Base-by-base conservation (phyloP, 176 grass and related monocot species). In the Urochloa ruziziensis region DNA sequence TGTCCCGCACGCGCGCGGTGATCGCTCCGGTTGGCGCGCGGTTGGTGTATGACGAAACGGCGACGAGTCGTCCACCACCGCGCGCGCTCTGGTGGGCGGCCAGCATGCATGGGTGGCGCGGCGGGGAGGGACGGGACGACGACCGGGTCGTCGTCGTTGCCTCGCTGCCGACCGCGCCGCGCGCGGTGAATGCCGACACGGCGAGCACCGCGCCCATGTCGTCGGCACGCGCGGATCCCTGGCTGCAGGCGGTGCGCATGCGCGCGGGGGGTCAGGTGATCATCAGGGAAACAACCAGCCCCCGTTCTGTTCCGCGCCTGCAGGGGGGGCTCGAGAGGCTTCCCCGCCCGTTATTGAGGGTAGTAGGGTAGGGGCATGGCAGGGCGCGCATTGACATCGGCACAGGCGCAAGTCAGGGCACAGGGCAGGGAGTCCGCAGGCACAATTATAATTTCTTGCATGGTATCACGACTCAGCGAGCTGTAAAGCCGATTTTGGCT, bases 171-270 rank as follows among this genome's bases (percentile, higher is more conserved):
- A 30, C 9, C 39, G 66, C 18, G 11, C 78, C 15, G 47, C 17
- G 19, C 73, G 73, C 29, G 5, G 24, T 27, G n/a, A n/a, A n/a
- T 27, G 82, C 82, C 88, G 88, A 89, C 88, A 89, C 56, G 88
- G 30, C 43, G 33, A 18, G 63, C 83, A 7, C 88, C 21, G 62
- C 46, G 83, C 78, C 88, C 88, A 77, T 86, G 78, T 86, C 88
- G 72, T 71, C 54, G 78, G 78, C 83, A 77, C 72, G 83, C 74
- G n/a, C n/a, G n/a, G 62, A 23, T 61, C 66, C n/a, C n/a, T n/a
- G n/a, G n/a, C n/a, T 49, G 60, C 74, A 71, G 67, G 69, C 48
- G 73, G 37, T n/a, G n/a, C n/a, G 77, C 82, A 77, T 63, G 82
- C 74, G n/a, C n/a, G n/a, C 70, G 39, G 5, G 7, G 39, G 39